A percentile compares a stretch with the other conserved stretches of the same genome.
Evolutionary conservation across 2,329 filamentous ascomycete species (phyloP).

Genomic region (Colletotrichum chlorophyti): DNA sequence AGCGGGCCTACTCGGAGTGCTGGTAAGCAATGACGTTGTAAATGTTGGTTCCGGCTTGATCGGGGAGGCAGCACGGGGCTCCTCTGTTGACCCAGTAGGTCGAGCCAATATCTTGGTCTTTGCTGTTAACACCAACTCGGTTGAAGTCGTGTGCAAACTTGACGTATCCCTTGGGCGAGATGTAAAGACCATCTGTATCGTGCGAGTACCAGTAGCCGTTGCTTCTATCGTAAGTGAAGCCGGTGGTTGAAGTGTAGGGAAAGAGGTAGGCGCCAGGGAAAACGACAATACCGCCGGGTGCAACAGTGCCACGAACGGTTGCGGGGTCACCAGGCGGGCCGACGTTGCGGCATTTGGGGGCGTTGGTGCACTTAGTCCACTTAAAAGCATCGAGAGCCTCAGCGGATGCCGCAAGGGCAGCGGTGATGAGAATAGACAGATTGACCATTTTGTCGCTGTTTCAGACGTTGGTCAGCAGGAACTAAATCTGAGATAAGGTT

Average conservation of each 20-base stretch:
- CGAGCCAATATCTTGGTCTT: conserved; percentile 3
- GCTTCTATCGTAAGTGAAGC: not conserved
- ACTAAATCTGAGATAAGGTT: too few relatives aligned
- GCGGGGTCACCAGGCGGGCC: not conserved
- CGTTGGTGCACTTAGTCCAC: conserved; percentile 15
- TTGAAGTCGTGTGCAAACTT: not conserved
- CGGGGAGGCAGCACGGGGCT: conserved; percentile 16
- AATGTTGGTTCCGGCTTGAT: conserved; percentile 17
- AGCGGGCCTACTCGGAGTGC: too few relatives aligned
- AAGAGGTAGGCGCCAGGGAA: not conserved
- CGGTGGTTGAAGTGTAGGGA: not conserved
- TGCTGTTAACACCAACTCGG: conserved; percentile 3
- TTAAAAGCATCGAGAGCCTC: too few relatives aligned
- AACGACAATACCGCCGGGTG: too few relatives aligned
- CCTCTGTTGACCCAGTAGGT: conserved; percentile 9
- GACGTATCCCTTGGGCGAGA: conserved; percentile 6
- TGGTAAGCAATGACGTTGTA: conserved; percentile 12
- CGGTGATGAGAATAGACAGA: too few relatives aligned
- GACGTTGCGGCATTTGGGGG: not conserved
- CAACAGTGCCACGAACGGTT: not conserved
- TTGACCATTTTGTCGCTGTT: too few relatives aligned
- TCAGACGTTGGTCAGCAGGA: too few relatives aligned
- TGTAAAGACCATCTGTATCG: conserved; percentile 1
- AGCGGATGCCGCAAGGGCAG: too few relatives aligned
- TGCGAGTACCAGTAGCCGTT: conserved; percentile 18